Base-by-base conservation (phyloP, 75 land plant species). In the Picea glauca region DNA sequence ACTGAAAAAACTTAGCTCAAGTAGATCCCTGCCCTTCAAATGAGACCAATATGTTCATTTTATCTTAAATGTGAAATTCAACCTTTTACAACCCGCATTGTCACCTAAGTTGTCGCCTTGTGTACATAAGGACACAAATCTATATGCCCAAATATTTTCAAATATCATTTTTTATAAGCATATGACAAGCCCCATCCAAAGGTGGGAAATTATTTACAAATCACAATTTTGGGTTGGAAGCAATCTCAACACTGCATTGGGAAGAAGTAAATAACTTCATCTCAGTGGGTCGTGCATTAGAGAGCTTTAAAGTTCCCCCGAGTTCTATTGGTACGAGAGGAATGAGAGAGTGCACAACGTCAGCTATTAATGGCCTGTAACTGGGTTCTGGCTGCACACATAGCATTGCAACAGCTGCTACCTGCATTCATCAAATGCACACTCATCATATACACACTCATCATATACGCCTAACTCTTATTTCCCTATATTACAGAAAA, bases 331-430 rank as follows among this genome's bases (percentile, higher is more conserved):
- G 95, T 56, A 93, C 91, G 38, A 93, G 89, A 31, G 98, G 98
- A 15, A 93, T 81, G 0, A 95, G 77, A 5, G 98, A 95, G 74
- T 93, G 91, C 64, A 95, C 80, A 5, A 95, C 98, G 80, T 95
- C 98, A 13, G 93, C 90, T 79, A 95, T 95, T 68, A 95, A 66
- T 61, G 98, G 98, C 62, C 98, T 82, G 68, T 95, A 95, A 61
- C 95, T 93, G 58, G 98, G 93, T 73, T 93, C 98, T 23, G 91
- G 86, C 76, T 95, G 98, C 54, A 95, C 87, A 58, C 98, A 95
- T 58, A 95, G 78, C 46, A 89, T 87, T 35, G 98, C 98, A 20
- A 94, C 88, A 12, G 98, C 98, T 60, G 98, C 98, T 77, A 95
- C 96, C 96, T 95, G 81, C 60, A 70, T n/a, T 61, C 72, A 63